Base-by-base conservation (phyloP, 306 rosid species). In the Macrotyloma uniflorum region DNA sequence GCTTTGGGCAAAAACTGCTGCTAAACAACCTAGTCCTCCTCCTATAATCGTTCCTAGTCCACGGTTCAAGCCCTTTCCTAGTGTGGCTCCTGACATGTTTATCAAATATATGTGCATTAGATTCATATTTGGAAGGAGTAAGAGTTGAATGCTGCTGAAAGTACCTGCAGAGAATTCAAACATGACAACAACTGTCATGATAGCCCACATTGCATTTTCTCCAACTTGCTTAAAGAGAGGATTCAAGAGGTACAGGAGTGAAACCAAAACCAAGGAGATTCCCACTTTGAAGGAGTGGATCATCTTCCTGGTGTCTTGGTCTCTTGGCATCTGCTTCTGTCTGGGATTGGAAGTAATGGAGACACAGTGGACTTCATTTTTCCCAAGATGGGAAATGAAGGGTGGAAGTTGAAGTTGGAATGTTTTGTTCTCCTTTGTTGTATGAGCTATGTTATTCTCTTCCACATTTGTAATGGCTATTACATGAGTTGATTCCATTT, bases 121-220 rank as follows among this genome's bases (percentile, higher is more conserved):
- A 35, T 50, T 62, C 49, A 43, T 74, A 4, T 4, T 78, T 18
- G 50, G 0, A 26, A 57, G 36, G 24, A 24, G 28, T 58, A 46
- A 62, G 35, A 75, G 23, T 23, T 19, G 64, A 55, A 5, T 63
- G 53, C 8, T 42, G 42, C 1, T 64, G 32, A 55, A 81, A 79
- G 23, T 40, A 91, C 98, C 98, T 83, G 98, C 97, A 6, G 72
- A 90, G 89, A 88, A 89, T 84, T 95, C 98, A 69, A 89, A 92
- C 74, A 90, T 80, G 69, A 95, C 98, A 0, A 91, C 85, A 18
- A 95, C 98, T 2, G 98, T 95, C 95, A 95, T 95, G 5, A 92
- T 87, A 57, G 98, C 97, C 98, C 98, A 95, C 97, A 92, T 91
- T 69, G 98, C 98, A 79, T 92, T 92, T 5, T 92, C 91, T 53